Evolutionary conservation across 2,329 filamentous ascomycete genomes (phyloP), one percentile per base, ranked within the genome.

Genomic region (Aspergillus sp.): DNA sequence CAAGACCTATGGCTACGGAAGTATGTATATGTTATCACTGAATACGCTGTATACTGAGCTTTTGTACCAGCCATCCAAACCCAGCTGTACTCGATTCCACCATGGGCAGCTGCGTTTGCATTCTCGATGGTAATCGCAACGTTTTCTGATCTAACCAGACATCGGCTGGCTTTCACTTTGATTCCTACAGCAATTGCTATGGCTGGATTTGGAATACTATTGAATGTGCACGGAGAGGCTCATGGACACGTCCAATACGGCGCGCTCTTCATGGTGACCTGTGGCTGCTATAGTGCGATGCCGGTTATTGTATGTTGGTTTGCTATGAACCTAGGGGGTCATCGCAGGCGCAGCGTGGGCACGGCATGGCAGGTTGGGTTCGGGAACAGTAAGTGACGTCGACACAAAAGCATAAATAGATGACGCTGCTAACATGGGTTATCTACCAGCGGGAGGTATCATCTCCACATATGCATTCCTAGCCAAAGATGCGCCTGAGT

Each of bases 301-400:
- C 92, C 94, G 0, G 88, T 97, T 30, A 86, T 92, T 47, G 85
- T 92, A 7, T 92, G 89, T 74, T 93, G 90, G 90, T 92, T 89
- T 75, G 89, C 89, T 67, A 91, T 92, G 86, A 93, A 92, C 68
- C 79, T 92, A 1, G 86, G 86, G 2, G 90, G 89, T 0, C 90
- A 92, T 71, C 88, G 88, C 59, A 84, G 89, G 3, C 82, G 90
- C 47, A 83, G 87, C 8, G 85, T 92, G 15, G 90, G 90, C 12
- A 86, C 86, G 8, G 90, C 89, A 1, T 92, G 89, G 88, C 90
- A 92, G 73, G 82, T 93, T 47, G 89, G 88, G 0, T 91, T 92
- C 65, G 90, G 90, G 10, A 93, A 92, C 69, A 77, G 74, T 76
- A 66, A 61, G 73, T 69, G 13, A 25, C 25, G 25, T 50, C 25